These are phyloP conservation scores for Neopestalotiopsis clavispora DNA, from an alignment of 2,329 filamentous ascomycete genomes.

Conservation along the genomic window DNA sequence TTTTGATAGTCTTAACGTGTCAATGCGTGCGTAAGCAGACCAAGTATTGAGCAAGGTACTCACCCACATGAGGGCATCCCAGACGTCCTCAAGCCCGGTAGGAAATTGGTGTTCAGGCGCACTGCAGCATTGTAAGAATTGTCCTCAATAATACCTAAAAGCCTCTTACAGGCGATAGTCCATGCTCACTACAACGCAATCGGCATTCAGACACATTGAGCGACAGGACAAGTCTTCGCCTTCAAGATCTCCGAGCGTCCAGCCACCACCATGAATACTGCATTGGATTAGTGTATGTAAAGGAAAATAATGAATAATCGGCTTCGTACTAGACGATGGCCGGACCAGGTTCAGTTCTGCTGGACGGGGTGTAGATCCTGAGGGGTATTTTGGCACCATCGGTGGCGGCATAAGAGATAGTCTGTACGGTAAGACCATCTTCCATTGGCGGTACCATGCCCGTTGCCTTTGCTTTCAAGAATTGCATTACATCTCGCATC, in stretches of 20 bases:
- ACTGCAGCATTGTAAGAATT: neutral
- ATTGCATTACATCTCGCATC: neutral
- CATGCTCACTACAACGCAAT: neutral
- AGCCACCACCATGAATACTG: neutral
- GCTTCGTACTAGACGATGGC: neutral
- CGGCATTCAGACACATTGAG: neutral
- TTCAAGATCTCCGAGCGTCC: neutral
- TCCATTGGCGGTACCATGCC: neutral
- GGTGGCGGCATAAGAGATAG: neutral
- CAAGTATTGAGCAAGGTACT: neutral
- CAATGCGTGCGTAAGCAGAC: neutral
- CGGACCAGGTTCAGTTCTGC: neutral
- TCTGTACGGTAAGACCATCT: neutral
- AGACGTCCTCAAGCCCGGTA: neutral
- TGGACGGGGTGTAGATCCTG: neutral
- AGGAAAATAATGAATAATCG: neutral
- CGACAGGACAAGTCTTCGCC: neutral
- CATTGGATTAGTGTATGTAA: neutral
- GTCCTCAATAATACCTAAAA: neutral
- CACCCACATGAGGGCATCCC: neutral
- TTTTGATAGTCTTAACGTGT: neutral
- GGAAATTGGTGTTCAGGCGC: neutral
- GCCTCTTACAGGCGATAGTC: neutral
- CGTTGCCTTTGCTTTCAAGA: neutral
- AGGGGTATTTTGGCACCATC: neutral